Evolutionary conservation across 805 yeast species (phyloP).

Genomic region (Pichia insulana): DNA sequence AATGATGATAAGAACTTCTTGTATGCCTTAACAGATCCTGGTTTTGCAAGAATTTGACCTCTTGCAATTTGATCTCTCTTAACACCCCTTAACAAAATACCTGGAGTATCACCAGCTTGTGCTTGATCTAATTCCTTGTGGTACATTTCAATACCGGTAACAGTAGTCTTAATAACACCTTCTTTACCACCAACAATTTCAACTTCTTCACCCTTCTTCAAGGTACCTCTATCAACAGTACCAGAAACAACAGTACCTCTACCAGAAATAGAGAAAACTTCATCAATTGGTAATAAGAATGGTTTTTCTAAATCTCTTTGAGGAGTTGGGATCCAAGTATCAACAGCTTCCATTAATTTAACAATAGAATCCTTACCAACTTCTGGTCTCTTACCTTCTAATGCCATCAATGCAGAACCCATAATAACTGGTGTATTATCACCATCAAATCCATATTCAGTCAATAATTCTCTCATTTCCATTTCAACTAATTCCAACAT

Average conservation of each 20-base stretch:
- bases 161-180: constrained; percentile 83
- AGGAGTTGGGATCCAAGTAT: constrained; percentile 93
- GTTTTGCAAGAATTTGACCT: constrained; percentile 96
- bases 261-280: constrained; percentile 95
- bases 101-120: constrained; percentile 99
- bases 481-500: constrained; percentile 98
- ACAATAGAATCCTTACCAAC: constrained; percentile 81
- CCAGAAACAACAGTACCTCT: constrained; percentile 99
- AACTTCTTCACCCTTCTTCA: constrained; percentile 97
- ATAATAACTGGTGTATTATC: constrained; percentile 95
- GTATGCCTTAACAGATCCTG: constrained; percentile 87
- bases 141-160: constrained; percentile 99
- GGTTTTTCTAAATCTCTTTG: constrained; percentile 92
- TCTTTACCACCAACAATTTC: constrained; percentile 92
- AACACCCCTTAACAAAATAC: constrained; percentile 93
- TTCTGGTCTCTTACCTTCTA: constrained; percentile 81
- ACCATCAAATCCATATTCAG: constrained; percentile 93
- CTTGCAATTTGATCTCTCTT: constrained; percentile 94
- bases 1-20: constrained; percentile 88
- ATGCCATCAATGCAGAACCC: constrained; percentile 98
- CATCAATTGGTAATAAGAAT: constrained; percentile 95
- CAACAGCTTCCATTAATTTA: constrained; percentile 85
- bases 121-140: constrained; percentile 97
- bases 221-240: constrained; percentile 96
- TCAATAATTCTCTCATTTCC: constrained; percentile 97